phyloP scores from a whole-genome alignment of 495 filamentous ascomycete species.

The Xylaria intraflava region DNA sequence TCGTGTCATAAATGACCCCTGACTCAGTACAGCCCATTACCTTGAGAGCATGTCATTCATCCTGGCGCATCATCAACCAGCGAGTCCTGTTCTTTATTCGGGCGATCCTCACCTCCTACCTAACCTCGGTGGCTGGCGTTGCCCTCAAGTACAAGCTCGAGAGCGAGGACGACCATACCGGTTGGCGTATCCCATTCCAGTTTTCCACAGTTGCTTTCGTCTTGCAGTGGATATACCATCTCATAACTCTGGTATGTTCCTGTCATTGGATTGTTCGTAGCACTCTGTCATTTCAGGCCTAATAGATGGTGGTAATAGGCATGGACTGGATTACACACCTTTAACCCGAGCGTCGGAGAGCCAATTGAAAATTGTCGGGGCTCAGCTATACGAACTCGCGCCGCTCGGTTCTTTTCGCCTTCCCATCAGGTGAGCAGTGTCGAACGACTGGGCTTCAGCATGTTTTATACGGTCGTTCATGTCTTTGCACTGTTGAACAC shows the following conservation, averaged over 20 bases:
- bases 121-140: slow-evolving; percentile 32
- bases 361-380: background rate
- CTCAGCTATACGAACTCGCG: slow-evolving; percentile 3
- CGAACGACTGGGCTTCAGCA: slow-evolving; percentile 38
- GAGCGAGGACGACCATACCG: slow-evolving; percentile 21
- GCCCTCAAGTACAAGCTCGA: slow-evolving; percentile 38
- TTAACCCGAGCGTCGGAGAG: slow-evolving; percentile 33
- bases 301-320: slow-evolving; percentile 15
- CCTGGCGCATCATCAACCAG: slow-evolving; percentile 41
- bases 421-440: slow-evolving; percentile 26
- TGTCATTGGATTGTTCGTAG: background rate
- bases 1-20: background rate
- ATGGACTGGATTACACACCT: slow-evolving; percentile 47
- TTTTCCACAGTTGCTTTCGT: slow-evolving; percentile 40
- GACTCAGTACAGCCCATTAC: slow-evolving; percentile 37
- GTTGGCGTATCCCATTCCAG: slow-evolving; percentile 40
- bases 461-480: slow-evolving; percentile 43
- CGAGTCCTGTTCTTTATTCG: slow-evolving; percentile 35
- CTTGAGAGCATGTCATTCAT: slow-evolving; percentile 46
- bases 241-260: slow-evolving; percentile 25
- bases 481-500: slow-evolving; percentile 41
- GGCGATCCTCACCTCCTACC: slow-evolving; percentile 35
- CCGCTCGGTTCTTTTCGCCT: slow-evolving; percentile 33
- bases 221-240: slow-evolving; percentile 39
- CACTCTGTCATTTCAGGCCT: background rate